Evolutionary conservation across 2,329 filamentous ascomycete species (phyloP), one percentile per base, ranked within the genome.

Genomic region (Tolypocladium cylindrosporum): DNA sequence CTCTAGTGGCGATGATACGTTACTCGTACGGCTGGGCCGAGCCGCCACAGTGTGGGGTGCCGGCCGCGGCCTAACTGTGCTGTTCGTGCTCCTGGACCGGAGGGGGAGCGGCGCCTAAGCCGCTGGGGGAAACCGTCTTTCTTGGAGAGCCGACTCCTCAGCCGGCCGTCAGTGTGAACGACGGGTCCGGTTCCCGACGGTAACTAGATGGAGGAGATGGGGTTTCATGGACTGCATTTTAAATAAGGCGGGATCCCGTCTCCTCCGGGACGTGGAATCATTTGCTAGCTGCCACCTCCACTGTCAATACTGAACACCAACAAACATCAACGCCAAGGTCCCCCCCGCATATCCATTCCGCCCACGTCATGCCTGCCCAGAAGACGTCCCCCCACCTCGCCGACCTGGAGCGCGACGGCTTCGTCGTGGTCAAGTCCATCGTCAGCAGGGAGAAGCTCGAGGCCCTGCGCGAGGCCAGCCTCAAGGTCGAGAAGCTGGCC

Each of bases 371-470:
- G 63, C 55, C 61, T 13, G 61, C 62, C 51, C 56, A 63, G 43
- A 61, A 60, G 54, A 56, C 60, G 2, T 50, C 59, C 16, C 9
- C 57, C 36, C 60, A 48, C 24, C 65, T 71, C 56, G 73, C 77
- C 61, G 71, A 78, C 59, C 86, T 93, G 64, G 79, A 85, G 61
- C 75, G 76, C 56, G 82, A 94, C 71, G 91, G 91, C 71, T 96
- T 87, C 77, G 87, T 93, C 54, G 74, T 88, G 58, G 79, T 94
- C 66, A 86, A 83, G 45, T 80, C 80, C 41, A 76, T 90, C 61
- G 77, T 95, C 65, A 73, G 77, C 58, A 71, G 78, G 2, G 58
- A 73, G 21, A 77, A 85, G 60, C 76, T 94, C 51, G 61, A 75
- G 31, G 66, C 74, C 24, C 84, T 93, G 61, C 87, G 85, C 65